Conservation (phyloP, 1,284 basidiomycete species). For the Fistulinella cinereoalba region DNA sequence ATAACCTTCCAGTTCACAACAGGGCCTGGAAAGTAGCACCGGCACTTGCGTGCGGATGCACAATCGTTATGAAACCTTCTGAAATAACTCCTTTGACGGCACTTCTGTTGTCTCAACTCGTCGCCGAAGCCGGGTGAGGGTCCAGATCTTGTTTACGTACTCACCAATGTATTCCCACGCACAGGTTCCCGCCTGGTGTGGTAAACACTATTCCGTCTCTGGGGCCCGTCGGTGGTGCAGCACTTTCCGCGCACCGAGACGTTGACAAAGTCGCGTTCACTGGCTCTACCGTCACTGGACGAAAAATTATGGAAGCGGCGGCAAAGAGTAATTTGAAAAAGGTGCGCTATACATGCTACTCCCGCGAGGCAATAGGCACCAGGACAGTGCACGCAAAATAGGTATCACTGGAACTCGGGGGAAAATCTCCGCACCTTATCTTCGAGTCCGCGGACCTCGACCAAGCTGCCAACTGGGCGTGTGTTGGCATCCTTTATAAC, state of each 20-base stretch:
- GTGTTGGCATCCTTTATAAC: conserved; percentile 81
- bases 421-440: conserved; percentile 89
- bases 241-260: conserved; percentile 72
- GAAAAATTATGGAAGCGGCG: conserved; percentile 88
- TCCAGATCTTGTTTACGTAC: conserved; percentile 11
- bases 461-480: conserved; percentile 84
- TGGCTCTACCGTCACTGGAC: conserved; percentile 84
- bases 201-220: conserved; percentile 85
- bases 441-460: conserved; percentile 83
- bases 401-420: conserved; percentile 92
- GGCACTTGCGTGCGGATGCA: conserved; percentile 84
- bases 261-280: conserved; percentile 87
- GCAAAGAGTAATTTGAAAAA: conserved; percentile 94
- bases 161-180: conserved; percentile 14
- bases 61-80: conserved; percentile 90
- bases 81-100: conserved; percentile 91
- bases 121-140: conserved; percentile 69
- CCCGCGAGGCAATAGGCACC: conserved; percentile 23
- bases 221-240: conserved; percentile 82
- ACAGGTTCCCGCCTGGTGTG: conserved; percentile 89
- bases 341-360: conserved; percentile 38
- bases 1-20: conserved; percentile 3
- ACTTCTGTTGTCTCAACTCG: conserved; percentile 74
- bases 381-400: conserved; percentile 32
- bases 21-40: conserved; percentile 92